These are phyloP conservation scores for Perilla frutescens DNA, from an alignment of 257 asterid species.

Conservation along the genomic window DNA sequence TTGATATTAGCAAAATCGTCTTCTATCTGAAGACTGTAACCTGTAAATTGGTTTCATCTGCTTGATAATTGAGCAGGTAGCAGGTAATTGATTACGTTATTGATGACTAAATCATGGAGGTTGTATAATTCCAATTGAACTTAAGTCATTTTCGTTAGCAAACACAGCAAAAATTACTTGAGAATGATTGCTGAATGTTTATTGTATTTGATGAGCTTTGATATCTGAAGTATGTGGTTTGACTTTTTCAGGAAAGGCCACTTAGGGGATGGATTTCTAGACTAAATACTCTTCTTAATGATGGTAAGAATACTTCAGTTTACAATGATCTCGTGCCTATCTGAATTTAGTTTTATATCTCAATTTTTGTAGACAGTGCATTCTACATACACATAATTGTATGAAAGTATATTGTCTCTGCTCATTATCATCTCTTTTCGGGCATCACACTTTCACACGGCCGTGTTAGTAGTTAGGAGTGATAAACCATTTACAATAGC, in stretches of 20 bases:
- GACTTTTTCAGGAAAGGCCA: conserved; percentile 47
- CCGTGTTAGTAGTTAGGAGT: not conserved
- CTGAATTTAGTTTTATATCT: conserved; percentile 6
- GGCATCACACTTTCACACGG: not conserved
- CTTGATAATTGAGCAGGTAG: not conserved
- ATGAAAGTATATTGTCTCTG: not conserved
- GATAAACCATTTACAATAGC: not conserved
- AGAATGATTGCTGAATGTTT: conserved; percentile 5
- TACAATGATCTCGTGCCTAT: conserved; percentile 3
- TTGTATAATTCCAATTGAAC: too few relatives aligned
- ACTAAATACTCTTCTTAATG: conserved; percentile 17
- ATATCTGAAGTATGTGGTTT: conserved; percentile 34
- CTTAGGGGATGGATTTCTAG: conserved; percentile 46
- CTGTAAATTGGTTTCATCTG: not conserved
- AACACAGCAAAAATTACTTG: not conserved
- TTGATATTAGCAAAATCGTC: not conserved
- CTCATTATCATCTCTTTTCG: not conserved
- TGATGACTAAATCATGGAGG: not conserved
- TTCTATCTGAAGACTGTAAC: conserved; percentile 1
- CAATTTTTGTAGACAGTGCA: not conserved
- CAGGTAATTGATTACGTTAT: not conserved
- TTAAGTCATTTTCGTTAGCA: not conserved
- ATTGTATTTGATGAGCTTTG: conserved; percentile 12
- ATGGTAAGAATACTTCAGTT: conserved; percentile 46
- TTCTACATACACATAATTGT: not conserved